Conservation (phyloP, 139 green algal genomes). For the Pseudopediastrum boryanum region DNA sequence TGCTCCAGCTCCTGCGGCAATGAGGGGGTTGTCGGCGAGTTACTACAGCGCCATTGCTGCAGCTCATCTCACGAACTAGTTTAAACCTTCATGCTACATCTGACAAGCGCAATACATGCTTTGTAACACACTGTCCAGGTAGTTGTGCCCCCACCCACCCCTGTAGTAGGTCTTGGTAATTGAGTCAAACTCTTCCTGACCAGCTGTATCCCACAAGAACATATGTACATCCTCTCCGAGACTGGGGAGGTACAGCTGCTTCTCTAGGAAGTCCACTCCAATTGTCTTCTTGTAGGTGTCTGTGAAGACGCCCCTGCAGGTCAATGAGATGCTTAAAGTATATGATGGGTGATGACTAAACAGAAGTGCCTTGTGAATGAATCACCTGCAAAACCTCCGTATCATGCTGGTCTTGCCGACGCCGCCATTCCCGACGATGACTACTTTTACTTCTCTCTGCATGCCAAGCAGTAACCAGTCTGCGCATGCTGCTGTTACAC, state of each 20-base stretch:
- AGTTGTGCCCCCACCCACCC: conserved; percentile 15
- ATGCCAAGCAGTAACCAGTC: not conserved
- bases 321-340: not conserved
- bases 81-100: no score
- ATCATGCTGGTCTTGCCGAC: conserved; percentile 85
- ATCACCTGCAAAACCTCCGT: conserved; percentile 63
- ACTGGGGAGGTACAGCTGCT: conserved; percentile 62
- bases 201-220: conserved; percentile 84
- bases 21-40: no score
- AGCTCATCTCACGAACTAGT: no score
- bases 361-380: not conserved
- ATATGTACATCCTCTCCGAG: conserved; percentile 75
- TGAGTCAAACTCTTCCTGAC: conserved; percentile 82
- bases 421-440: conserved; percentile 77
- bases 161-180: conserved; percentile 80
- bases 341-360: not conserved
- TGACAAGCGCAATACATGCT: no score
- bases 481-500: not conserved
- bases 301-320: conserved; percentile 64
- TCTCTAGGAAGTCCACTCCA: conserved; percentile 86
- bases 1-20: conserved; percentile 60
- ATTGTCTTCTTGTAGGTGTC: conserved; percentile 85
- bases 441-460: conserved; percentile 64
- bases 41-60: no score
- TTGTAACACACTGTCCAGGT: not conserved